Base-by-base conservation (phyloP, 2,329 filamentous ascomycete genomes). In the Ophiostoma sp. region DNA sequence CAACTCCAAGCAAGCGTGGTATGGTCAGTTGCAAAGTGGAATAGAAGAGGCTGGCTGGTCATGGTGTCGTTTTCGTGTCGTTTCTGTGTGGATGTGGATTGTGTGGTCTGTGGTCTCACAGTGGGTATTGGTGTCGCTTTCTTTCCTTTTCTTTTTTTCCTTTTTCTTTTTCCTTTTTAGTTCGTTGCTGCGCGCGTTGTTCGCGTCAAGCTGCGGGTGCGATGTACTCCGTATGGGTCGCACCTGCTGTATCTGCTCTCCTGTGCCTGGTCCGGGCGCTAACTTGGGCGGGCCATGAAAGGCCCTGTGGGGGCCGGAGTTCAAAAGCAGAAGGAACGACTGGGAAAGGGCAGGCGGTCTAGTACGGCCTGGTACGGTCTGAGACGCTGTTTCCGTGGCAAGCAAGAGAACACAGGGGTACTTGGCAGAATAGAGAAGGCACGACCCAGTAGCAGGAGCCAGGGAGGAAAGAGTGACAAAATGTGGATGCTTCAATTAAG, bases 51-150 rank as follows among this genome's bases (percentile, higher is more conserved):
- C 66, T 72, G 70, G 69, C 68, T 9, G 65, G 42, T 42, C 66
- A 60, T 70, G 62, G 69, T 66, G 69, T 66, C 44, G 66, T 71
- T 71, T 71, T 69, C 70, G 71, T 72, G 71, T 71, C 65, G 64
- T 65, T 27, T 58, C 52, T 62, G 40, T 63, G 62, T 42, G 40
- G 41, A 45, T 64, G 62, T 64, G 62, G 12, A 42, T 16, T 64
- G 62, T 64, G 62, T 12, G n/a, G 62, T 44, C 27, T 44, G 42
- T 64, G 63, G 42, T 64, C 40, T 14, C 41, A 36, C n/a, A 47
- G 63, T 47, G 63, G 63, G 63, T 45, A 64, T 16, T 64, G 40
- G 38, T 63, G 60, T 41, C 60, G 14, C 38, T 63, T 42, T 16
- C 38, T 58, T 9, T 12, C 27, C 52, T 27, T 38, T 8, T 38